Evolutionary conservation across 2,329 filamentous ascomycete species (phyloP).

Genomic region (Bipolaris sorokiniana): DNA sequence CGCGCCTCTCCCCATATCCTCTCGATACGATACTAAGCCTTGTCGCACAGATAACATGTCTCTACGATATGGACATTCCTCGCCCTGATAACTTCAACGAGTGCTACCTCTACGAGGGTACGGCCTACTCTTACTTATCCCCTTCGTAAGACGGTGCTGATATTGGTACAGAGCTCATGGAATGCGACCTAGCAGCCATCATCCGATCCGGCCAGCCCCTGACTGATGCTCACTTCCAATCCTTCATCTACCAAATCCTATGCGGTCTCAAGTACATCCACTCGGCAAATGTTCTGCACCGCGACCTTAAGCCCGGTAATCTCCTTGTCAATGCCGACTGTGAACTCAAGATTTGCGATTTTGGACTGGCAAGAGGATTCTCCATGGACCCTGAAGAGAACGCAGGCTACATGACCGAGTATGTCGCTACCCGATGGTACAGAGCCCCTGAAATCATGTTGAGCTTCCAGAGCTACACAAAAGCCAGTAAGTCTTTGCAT

Average conservation of each 20-base stretch:
- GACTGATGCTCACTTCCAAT: slow-evolving; percentile 98
- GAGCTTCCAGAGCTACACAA: slow-evolving; percentile 99
- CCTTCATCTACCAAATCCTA: slow-evolving; percentile 99
- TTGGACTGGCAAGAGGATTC: slow-evolving; percentile 94
- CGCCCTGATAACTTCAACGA: slow-evolving; percentile 98
- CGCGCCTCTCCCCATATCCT: slow-evolving; percentile 43
- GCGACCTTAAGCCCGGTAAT: slow-evolving; percentile 96
- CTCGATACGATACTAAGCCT: slow-evolving; percentile 46
- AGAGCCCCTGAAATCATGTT: slow-evolving; percentile 99
- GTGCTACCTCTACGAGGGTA: slow-evolving; percentile 97
- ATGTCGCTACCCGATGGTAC: slow-evolving; percentile 98
- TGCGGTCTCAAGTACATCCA: slow-evolving; percentile 99
- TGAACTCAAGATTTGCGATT: slow-evolving; percentile 99
- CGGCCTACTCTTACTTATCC: slow-evolving; percentile 1
- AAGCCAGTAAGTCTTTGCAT: slow-evolving; percentile 71
- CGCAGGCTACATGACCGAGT: slow-evolving; percentile 99
- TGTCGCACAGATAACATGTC: slow-evolving; percentile 81
- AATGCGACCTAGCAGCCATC: slow-evolving; percentile 96
- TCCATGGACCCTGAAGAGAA: slow-evolving; percentile 98
- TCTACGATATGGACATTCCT: slow-evolving; percentile 99
- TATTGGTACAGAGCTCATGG: slow-evolving; percentile 81
- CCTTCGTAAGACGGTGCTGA: slow-evolving; percentile 27
- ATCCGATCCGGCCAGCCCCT: slow-evolving; percentile 96
- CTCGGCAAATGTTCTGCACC: slow-evolving; percentile 95
- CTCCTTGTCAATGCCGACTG: slow-evolving; percentile 98